Conservation (phyloP, 2,329 filamentous ascomycete species). For the Lachnum nothofagi region DNA sequence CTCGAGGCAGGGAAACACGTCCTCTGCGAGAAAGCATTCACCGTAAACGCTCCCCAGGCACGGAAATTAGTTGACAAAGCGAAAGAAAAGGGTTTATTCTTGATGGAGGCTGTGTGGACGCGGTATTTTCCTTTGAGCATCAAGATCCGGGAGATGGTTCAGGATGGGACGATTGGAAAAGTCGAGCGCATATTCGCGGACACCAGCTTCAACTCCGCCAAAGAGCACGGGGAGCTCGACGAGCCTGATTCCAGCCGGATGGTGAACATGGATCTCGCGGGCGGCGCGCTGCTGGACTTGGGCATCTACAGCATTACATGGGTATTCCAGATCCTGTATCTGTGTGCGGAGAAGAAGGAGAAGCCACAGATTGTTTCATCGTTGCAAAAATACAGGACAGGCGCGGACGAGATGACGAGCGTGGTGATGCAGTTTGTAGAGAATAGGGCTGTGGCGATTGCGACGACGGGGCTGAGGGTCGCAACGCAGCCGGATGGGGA, state of each 20-base stretch:
- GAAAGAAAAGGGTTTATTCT: conserved; percentile 52
- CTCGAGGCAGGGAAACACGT: conserved; percentile 64
- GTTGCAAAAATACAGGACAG: conserved; percentile 56
- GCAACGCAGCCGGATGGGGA: conserved; percentile 43
- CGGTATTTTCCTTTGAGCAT: conserved; percentile 64
- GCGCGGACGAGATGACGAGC: conserved; percentile 58
- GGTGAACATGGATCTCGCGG: conserved; percentile 64
- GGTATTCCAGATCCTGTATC: conserved; percentile 68
- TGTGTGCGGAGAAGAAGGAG: conserved; percentile 41
- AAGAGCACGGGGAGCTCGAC: conserved; percentile 44
- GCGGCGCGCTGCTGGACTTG: conserved; percentile 62
- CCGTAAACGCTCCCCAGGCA: conserved; percentile 61
- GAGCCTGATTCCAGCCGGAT: conserved; percentile 50
- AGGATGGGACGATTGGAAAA: conserved; percentile 35
- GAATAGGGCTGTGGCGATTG: conserved; percentile 55
- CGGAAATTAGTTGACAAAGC: conserved; percentile 56
- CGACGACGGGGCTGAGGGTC: conserved; percentile 47
- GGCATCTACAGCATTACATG: conserved; percentile 67
- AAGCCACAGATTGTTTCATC: conserved; percentile 51
- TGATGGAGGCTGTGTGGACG: conserved; percentile 68
- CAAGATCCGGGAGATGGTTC: conserved; percentile 49
- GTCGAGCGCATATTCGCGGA: conserved; percentile 40
- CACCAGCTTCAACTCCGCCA: conserved; percentile 43
- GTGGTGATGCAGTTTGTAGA: conserved; percentile 59
- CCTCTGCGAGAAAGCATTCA: conserved; percentile 68